phyloP scores from a whole-genome alignment of 345 rosid species.

The Melaleuca quinquenervia region DNA sequence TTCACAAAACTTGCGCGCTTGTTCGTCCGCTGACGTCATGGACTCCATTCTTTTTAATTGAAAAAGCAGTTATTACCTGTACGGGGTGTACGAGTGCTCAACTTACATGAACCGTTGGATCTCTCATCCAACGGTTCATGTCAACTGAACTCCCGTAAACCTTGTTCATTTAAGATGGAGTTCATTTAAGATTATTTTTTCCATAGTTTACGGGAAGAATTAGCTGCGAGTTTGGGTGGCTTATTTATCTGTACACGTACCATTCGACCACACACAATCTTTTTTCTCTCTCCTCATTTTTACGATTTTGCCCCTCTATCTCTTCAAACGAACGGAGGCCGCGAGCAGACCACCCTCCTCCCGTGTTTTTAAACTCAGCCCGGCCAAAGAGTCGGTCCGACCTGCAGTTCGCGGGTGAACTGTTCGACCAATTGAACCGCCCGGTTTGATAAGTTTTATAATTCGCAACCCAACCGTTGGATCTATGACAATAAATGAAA shows the following conservation, averaged over 20 bases:
- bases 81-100: rapidly evolving
- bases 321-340: not conserved
- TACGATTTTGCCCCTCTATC: not conserved
- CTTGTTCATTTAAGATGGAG: not conserved
- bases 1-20: not conserved
- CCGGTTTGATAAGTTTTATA: not conserved
- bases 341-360: not conserved
- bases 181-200: too few species aligned
- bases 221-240: not conserved
- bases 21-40: not conserved
- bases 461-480: not conserved
- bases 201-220: rapidly evolving
- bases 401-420: not conserved
- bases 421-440: not conserved
- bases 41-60: not conserved
- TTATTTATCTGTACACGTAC: too few species aligned
- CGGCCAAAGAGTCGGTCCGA: too few species aligned
- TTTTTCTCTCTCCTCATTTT: too few species aligned
- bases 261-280: too few species aligned
- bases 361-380: too few species aligned
- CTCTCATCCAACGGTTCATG: not conserved
- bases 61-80: not conserved
- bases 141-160: not conserved
- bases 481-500: too few species aligned
- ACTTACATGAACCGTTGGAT: not conserved